Base-by-base conservation (phyloP, 2,329 filamentous ascomycete genomes). In the Verticillium klebahnii region DNA sequence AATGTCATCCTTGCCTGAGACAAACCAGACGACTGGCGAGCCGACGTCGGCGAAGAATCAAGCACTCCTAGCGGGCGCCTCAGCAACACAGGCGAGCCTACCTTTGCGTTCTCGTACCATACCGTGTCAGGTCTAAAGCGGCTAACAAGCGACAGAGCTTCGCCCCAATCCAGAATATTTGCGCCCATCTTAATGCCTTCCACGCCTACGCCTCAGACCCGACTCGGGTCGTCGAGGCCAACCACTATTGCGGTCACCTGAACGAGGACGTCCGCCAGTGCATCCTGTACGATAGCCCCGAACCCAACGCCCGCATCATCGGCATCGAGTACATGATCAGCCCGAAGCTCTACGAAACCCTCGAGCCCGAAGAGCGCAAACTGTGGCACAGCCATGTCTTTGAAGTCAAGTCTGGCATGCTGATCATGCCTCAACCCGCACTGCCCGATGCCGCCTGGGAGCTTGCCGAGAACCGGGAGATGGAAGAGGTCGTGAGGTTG, bases 261-360 rank as follows among this genome's bases (percentile, higher is more conserved):
- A 92, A 75, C 37, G 63, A 72, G 78, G 91, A 95, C 65, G 82
- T 96, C 61, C 85, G 92, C 4, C 92, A 96, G 79, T 96, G 92
- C 73, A 85, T 96, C 34, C 84, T 96, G 64, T 96, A 95, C 77
- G 92, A 96, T 74, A 85, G 85, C 0, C 82, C 88, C 0, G 79
- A 81, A 0, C 80, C 85, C 8, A 83, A 85, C 31, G 91, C 91
- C 0, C 84, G 89, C 0, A 83, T 96, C 19, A 91, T 96, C 64
- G 92, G 92, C 9, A 83, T 96, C 68, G 92, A 96, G 73, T 96
- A 96, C 79, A 93, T 95, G 91, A 87, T 96, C 68, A 88, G 88
- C 0, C 84, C 86, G 0, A 78, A 80, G 3, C 77, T 95, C 0
- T 96, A 89, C 77, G 80, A 84, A 40, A 85, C 83, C 0, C 84